These are phyloP conservation scores for Pythium rhizo-oryzae DNA, from an alignment of 352 stramenopile genomes.

Conservation along the genomic window DNA sequence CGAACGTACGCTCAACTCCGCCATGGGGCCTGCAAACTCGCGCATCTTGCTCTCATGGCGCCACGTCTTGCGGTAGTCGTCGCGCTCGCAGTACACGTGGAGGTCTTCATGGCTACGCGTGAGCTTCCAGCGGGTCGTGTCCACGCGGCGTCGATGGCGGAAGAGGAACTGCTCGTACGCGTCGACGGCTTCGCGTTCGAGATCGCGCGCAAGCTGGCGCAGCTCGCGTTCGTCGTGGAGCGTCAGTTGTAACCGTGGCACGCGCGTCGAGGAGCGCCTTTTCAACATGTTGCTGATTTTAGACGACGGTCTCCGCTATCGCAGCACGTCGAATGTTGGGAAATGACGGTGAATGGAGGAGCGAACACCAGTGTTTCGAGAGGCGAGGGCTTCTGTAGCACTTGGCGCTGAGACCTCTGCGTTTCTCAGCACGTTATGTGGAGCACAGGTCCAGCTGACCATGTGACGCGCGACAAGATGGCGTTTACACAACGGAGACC, in stretches of 20 bases:
- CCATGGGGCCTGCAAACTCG: background rate
- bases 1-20: background rate
- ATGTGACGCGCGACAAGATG: no score
- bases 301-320: background rate
- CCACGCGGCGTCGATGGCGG: slow-evolving; percentile 30
- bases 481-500: no score
- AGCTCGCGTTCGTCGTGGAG: slow-evolving; percentile 3
- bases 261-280: background rate
- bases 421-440: no score
- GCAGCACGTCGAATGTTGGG: no score
- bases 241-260: background rate
- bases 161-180: slow-evolving; percentile 47
- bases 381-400: no score
- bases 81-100: slow-evolving; percentile 40
- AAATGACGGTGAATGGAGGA: background rate
- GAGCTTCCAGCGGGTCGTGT: slow-evolving; percentile 42
- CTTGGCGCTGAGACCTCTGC: no score
- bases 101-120: slow-evolving; percentile 42
- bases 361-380: no score
- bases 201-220: background rate
- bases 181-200: slow-evolving; percentile 30
- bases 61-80: slow-evolving; percentile 17
- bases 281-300: background rate
- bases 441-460: no score
- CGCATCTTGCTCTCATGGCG: slow-evolving; percentile 8